Percentiles rank a stretch among this genome's conserved stretches.
Evolutionary conservation across 2,329 filamentous ascomycete genomes (phyloP).

Genomic region (Claviceps sp.): DNA sequence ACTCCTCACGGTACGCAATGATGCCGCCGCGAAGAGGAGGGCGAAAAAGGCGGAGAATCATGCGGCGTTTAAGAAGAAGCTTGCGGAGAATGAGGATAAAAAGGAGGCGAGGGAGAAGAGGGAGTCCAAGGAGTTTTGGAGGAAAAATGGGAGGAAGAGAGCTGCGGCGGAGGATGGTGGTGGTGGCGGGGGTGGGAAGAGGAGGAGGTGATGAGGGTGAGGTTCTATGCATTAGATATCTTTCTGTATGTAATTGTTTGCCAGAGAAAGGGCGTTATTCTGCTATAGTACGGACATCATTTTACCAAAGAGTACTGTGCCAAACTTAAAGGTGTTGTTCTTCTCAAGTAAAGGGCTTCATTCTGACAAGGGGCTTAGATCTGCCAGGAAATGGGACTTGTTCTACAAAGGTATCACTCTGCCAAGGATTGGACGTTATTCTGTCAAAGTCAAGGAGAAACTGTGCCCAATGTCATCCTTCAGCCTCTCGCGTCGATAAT

Average conservation of each 20-base stretch:
- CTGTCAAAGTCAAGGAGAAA: too few relatives aligned
- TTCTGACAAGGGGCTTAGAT: too few relatives aligned
- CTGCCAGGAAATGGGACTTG: too few relatives aligned
- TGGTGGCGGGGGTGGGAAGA: slow-evolving; percentile 23
- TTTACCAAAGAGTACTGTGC: too few relatives aligned
- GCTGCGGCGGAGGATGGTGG: slow-evolving; percentile 28
- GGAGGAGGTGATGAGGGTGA: slow-evolving; percentile 10
- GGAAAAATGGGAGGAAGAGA: slow-evolving; percentile 67
- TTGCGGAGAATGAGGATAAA: slow-evolving; percentile 73
- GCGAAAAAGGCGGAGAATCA: slow-evolving; percentile 82
- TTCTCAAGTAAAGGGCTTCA: too few relatives aligned
- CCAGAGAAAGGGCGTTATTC: too few relatives aligned
- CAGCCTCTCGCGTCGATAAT: too few relatives aligned
- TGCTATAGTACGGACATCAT: too few relatives aligned
- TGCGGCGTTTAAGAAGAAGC: slow-evolving; percentile 66
- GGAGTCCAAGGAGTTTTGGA: slow-evolving; percentile 88
- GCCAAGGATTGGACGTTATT: too few relatives aligned
- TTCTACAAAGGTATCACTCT: too few relatives aligned
- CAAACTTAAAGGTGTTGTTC: too few relatives aligned
- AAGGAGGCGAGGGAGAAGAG: slow-evolving; percentile 75
- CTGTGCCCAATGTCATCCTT: too few relatives aligned
- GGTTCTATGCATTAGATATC: not conserved
- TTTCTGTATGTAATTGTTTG: not conserved
- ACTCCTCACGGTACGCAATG: slow-evolving; percentile 77
- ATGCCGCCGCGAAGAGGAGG: slow-evolving; percentile 71